phyloP scores from a whole-genome alignment of 2,329 filamentous ascomycete species.

The Cladophialophora carrionii region DNA sequence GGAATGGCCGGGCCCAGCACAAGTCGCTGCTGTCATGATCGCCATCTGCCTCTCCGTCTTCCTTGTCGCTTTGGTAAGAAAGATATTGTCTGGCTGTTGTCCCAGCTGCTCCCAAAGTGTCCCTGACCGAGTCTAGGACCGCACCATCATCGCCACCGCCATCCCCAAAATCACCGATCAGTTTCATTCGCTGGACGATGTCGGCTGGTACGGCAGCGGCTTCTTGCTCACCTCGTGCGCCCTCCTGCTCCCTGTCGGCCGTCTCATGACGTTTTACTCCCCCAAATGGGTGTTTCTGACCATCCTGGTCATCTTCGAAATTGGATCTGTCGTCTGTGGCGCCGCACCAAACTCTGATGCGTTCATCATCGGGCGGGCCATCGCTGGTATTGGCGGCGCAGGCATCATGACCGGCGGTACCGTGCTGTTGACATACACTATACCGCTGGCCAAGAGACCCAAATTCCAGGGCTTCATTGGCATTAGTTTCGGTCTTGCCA shows the following conservation, averaged over 20 bases:
- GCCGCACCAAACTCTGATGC: constrained; percentile 45
- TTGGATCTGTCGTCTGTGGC: constrained; percentile 48
- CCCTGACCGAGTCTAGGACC: constrained; percentile 15
- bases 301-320: constrained; percentile 48
- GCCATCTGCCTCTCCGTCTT: constrained; percentile 3
- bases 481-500: constrained; percentile 42
- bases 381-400: constrained; percentile 48
- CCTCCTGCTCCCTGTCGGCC: constrained; percentile 42
- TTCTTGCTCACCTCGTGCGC: constrained; percentile 49
- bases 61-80: constrained; percentile 3
- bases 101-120: neutral
- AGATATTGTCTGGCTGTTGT: neutral
- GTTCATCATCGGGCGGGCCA: constrained; percentile 48
- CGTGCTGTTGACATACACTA: constrained; percentile 37
- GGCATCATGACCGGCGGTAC: constrained; percentile 46
- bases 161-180: constrained; percentile 54
- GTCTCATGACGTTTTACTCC: constrained; percentile 50
- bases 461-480: constrained; percentile 33
- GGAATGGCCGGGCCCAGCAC: neutral
- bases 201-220: constrained; percentile 55
- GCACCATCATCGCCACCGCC: constrained; percentile 49
- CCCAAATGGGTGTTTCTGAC: constrained; percentile 50
- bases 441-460: constrained; percentile 39
- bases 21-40: neutral
- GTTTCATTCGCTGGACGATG: constrained; percentile 52